Percentiles rank a stretch among this genome's conserved stretches.
phyloP scores from a whole-genome alignment of 1,284 basidiomycete species.

The Cutaneotrichosporon sp. region DNA sequence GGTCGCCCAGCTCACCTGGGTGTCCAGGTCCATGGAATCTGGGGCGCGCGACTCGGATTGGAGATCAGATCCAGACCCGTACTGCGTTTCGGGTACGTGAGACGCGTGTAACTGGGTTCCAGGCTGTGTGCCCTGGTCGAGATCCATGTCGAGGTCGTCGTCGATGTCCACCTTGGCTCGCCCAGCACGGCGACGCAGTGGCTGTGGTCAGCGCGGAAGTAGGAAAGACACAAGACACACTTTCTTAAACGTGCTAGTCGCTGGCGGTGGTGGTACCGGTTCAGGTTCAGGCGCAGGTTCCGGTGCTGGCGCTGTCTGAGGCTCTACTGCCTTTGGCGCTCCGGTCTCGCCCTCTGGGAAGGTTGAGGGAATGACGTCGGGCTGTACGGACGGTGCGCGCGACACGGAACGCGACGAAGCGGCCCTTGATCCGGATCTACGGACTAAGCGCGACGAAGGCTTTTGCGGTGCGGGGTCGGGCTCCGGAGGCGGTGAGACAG shows the following conservation, averaged over 20 bases:
- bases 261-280: not conserved
- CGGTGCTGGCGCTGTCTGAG: not conserved
- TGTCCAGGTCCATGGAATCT: slow-evolving; percentile 18
- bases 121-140: not conserved
- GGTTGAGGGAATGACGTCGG: slow-evolving; percentile 31
- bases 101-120: slow-evolving; percentile 2
- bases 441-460: not conserved
- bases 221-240: not conserved
- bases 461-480: not conserved
- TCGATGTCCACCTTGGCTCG: slow-evolving; percentile 20
- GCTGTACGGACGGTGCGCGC: slow-evolving; percentile 5
- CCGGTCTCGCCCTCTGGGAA: slow-evolving; percentile 26
- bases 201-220: slow-evolving; percentile 9
- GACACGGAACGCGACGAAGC: not conserved
- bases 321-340: not conserved
- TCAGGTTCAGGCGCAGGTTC: not conserved
- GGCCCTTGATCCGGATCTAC: not conserved
- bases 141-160: slow-evolving; percentile 7
- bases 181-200: slow-evolving; percentile 27
- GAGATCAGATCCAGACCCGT: not conserved
- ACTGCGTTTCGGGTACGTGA: slow-evolving; percentile 10
- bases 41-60: slow-evolving; percentile 5
- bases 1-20: not conserved
- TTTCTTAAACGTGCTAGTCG: not conserved
- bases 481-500: not conserved